Base-by-base conservation (phyloP, 345 rosid species). In the Boechera stricta region DNA sequence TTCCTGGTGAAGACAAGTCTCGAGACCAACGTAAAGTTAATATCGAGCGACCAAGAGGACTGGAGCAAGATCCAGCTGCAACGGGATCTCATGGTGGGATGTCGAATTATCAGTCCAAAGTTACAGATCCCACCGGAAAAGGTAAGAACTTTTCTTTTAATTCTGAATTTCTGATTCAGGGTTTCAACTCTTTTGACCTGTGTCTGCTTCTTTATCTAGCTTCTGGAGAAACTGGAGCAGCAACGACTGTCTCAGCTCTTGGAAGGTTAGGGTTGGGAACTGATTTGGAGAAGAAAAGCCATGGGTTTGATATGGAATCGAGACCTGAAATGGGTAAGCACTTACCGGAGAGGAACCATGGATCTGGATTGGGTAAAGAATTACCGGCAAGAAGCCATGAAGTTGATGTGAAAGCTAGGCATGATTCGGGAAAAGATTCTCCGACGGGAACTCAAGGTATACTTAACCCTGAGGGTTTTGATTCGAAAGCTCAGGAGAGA, bases 101-200 rank as follows among this genome's bases (percentile, higher is more conserved):
- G 52, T 76, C 91, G 2, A 92, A 87, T 78, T 84, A 86, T 74
- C 87, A 85, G 78, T 69, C 90, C 51, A 88, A 90, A 75, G 87
- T 78, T 64, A 41, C 81, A 2, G 95, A 75, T 74, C 87, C 89
- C 26, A 76, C 83, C 3, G 80, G 73, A 38, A 39, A 79, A 42
- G 89, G 72, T 71, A 29, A 58, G 16, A 55, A 4, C 15, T 24
- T 53, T 63, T 28, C 60, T 38, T 44, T 4, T 13, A 74, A 10
- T 49, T 31, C 26, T 39, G 1, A 28, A 74, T 3, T 39, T 31
- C 26, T 41, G 2, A 38, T 5, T 49, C 9, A 28, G 7, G 4
- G 41, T 36, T 7, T 44, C 8, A 33, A 48, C 9, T 75, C 3
- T 29, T 52, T 60, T 69, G 15, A 76, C 24, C 10, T 64, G 15